These are phyloP conservation scores for Dillenia turbinata DNA, from an alignment of 164 flowering plant species.

Conservation along the genomic window DNA sequence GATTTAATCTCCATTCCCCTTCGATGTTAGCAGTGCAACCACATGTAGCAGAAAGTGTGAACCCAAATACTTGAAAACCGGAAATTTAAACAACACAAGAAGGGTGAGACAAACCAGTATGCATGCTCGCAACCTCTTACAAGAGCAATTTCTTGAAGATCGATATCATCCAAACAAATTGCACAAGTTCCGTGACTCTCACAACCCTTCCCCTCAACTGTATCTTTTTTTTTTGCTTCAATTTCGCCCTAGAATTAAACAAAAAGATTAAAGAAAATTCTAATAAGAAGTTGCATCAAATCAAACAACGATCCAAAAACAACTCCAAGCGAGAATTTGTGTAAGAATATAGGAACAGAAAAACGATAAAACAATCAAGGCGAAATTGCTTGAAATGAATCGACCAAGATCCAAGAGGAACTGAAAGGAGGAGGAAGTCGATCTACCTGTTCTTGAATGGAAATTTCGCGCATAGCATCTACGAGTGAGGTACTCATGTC, in stretches of 20 bases:
- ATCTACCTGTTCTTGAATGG: slow-evolving; percentile 3
- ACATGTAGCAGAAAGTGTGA: no score
- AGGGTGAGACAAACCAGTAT: slow-evolving; percentile 92
- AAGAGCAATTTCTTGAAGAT: slow-evolving; percentile 79
- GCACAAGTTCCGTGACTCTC: slow-evolving; percentile 60
- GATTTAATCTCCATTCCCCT: no score
- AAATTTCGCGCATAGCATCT: no score
- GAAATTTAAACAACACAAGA: no score
- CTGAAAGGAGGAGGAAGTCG: no score
- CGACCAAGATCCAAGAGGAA: neutral
- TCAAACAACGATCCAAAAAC: neutral
- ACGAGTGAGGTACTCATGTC: no score
- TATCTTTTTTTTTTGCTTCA: slow-evolving; percentile 11
- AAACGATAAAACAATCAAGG: neutral
- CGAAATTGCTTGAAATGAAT: neutral
- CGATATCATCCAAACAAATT: slow-evolving; percentile 73
- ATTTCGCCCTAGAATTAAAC: neutral
- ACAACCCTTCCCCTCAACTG: slow-evolving; percentile 10
- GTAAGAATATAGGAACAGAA: neutral
- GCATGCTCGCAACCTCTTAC: slow-evolving; percentile 98
- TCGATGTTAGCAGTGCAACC: no score
- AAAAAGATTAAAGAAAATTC: neutral
- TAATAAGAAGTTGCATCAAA: neutral
- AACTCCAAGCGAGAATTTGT: neutral
- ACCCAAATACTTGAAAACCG: no score